A percentile compares a stretch with the other conserved stretches of the same genome.
Evolutionary conservation across 1,284 basidiomycete genomes (phyloP).

Genomic region (Rhizoctonia solani): DNA sequence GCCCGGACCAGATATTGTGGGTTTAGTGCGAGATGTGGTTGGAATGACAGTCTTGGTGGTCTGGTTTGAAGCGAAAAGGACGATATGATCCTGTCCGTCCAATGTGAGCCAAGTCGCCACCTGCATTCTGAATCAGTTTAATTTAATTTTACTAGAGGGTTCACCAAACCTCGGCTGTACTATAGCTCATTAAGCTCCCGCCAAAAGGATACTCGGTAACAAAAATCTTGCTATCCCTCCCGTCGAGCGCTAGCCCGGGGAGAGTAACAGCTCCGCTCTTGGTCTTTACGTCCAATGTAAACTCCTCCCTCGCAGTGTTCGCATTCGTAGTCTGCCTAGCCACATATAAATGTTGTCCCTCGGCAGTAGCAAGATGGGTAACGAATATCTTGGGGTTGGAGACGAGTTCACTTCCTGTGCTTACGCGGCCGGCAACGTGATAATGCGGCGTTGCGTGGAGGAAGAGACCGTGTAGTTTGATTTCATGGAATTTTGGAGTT

Average conservation of each 20-base stretch:
- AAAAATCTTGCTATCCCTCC: slow-evolving; percentile 20
- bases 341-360: slow-evolving; percentile 36
- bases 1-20: slow-evolving; percentile 30
- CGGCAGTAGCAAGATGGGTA: slow-evolving; percentile 47
- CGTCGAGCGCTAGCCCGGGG: neutral
- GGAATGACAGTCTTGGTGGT: slow-evolving; percentile 47
- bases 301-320: slow-evolving; percentile 4
- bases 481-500: slow-evolving; percentile 37
- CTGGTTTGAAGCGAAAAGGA: slow-evolving; percentile 49
- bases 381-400: slow-evolving; percentile 45
- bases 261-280: neutral
- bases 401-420: neutral
- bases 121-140: slow-evolving; percentile 37
- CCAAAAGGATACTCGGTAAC: slow-evolving; percentile 33
- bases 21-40: slow-evolving; percentile 34
- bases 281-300: slow-evolving; percentile 3
- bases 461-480: slow-evolving; percentile 39
- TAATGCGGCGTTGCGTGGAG: slow-evolving; percentile 38
- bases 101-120: slow-evolving; percentile 49
- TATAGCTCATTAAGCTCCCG: slow-evolving; percentile 13
- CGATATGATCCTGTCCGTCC: slow-evolving; percentile 46
- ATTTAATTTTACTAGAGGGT: neutral
- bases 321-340: slow-evolving; percentile 15
- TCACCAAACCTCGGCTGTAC: slow-evolving; percentile 32
- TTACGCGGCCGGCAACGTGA: slow-evolving; percentile 30